Evolutionary conservation across 1,284 basidiomycete species (phyloP).

Genomic region (Malassezia sp.): DNA sequence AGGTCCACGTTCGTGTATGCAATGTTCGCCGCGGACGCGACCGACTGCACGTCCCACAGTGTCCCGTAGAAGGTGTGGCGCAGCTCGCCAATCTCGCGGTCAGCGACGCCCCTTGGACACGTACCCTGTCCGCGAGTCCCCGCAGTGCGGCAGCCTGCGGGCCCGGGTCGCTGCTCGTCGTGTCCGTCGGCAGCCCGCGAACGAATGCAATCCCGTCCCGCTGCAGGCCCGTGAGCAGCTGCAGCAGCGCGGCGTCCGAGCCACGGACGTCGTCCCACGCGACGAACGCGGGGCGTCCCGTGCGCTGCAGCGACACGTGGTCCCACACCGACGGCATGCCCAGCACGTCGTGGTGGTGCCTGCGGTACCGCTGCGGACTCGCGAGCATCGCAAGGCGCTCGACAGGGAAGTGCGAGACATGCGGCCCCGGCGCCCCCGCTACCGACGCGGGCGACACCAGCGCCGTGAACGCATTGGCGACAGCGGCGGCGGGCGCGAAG

Average conservation of each 20-base stretch:
- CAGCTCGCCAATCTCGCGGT: slow-evolving; percentile 61
- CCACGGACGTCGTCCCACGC: not conserved
- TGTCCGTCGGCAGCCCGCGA: slow-evolving; percentile 54
- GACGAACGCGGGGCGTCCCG: not conserved
- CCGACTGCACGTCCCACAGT: slow-evolving; percentile 76
- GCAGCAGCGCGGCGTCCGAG: slow-evolving; percentile 38
- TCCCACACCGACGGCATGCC: slow-evolving; percentile 31
- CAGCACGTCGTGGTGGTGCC: slow-evolving; percentile 34
- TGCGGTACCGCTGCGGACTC: slow-evolving; percentile 45
- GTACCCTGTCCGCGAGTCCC: slow-evolving; percentile 46
- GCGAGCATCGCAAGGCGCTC: slow-evolving; percentile 49
- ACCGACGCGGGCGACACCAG: slow-evolving; percentile 9
- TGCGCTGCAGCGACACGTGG: not conserved
- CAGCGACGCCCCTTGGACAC: too few species aligned
- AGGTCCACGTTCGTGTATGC: slow-evolving; percentile 86
- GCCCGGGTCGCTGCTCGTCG: slow-evolving; percentile 27
- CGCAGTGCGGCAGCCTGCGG: slow-evolving; percentile 20
- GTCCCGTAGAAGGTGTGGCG: slow-evolving; percentile 79
- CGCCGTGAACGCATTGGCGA: slow-evolving; percentile 32
- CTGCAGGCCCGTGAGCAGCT: slow-evolving; percentile 45
- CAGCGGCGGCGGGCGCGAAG: slow-evolving; percentile 21
- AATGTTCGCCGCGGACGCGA: slow-evolving; percentile 65
- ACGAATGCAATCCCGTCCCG: slow-evolving; percentile 53
- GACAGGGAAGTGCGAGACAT: slow-evolving; percentile 47
- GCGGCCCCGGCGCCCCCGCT: slow-evolving; percentile 11